A percentile compares a stretch with the other conserved stretches of the same genome.
Conservation (phyloP, 129 eudicot species). For the Centella asiatica region DNA sequence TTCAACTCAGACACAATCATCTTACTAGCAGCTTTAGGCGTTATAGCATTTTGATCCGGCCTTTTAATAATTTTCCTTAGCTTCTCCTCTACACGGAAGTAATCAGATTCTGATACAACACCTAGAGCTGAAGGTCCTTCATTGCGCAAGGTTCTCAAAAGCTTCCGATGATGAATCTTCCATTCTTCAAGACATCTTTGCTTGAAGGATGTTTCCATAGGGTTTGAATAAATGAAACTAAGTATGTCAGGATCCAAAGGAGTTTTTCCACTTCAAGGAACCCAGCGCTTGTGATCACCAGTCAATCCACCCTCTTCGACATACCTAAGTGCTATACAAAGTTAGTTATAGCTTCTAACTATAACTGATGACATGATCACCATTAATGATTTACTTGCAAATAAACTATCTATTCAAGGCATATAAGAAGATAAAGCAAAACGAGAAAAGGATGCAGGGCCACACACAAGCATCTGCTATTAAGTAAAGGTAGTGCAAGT, state of each 20-base stretch:
- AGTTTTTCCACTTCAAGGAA: slow-evolving; percentile 88
- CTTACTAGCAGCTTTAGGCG: slow-evolving; percentile 98
- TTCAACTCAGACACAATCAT: slow-evolving; percentile 82
- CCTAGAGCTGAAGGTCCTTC: slow-evolving; percentile 78
- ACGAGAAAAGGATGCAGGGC: too few relatives aligned
- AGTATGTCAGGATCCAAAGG: slow-evolving; percentile 87
- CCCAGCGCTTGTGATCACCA: slow-evolving; percentile 96
- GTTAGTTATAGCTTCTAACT: slow-evolving; percentile 18
- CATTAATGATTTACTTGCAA: neutral
- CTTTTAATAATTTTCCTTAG: slow-evolving; percentile 72
- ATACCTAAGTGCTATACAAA: slow-evolving; percentile 42
- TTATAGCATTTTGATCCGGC: slow-evolving; percentile 62
- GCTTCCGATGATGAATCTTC: slow-evolving; percentile 70
- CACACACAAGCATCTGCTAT: too few relatives aligned
- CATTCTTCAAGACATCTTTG: slow-evolving; percentile 84
- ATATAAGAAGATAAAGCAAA: too few relatives aligned
- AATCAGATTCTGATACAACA: slow-evolving; percentile 64
- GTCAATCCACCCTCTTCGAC: slow-evolving; percentile 91
- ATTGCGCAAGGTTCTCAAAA: slow-evolving; percentile 57
- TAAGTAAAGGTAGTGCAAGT: too few relatives aligned
- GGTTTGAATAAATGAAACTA: slow-evolving; percentile 69
- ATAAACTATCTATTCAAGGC: too few relatives aligned
- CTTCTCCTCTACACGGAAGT: slow-evolving; percentile 75
- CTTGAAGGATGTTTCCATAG: slow-evolving; percentile 88
- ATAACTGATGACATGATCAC: neutral